Evolutionary conservation across 2,329 filamentous ascomycete species (phyloP).

Genomic region (Fusarium camptoceras): DNA sequence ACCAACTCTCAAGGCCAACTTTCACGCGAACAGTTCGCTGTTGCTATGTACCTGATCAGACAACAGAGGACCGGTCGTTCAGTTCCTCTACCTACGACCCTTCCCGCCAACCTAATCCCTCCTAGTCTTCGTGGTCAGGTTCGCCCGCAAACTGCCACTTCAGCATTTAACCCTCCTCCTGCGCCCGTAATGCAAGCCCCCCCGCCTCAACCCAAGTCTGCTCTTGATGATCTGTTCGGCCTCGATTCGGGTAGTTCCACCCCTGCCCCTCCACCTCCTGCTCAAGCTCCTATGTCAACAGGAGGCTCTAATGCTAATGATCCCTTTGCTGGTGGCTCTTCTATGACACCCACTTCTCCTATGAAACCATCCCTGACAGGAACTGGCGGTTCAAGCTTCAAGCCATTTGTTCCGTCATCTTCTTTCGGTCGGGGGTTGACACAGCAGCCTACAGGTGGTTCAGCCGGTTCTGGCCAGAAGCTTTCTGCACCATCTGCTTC

Average conservation of each 20-base stretch:
- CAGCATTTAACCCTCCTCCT: conserved; percentile 64
- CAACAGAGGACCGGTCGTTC: conserved; percentile 81
- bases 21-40: conserved; percentile 90
- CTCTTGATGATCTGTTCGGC: conserved; percentile 93
- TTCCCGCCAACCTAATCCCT: conserved; percentile 85
- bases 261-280: conserved; percentile 64
- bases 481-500: conserved; percentile 62
- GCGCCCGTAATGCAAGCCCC: conserved; percentile 53
- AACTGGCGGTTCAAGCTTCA: conserved; percentile 70
- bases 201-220: conserved; percentile 74
- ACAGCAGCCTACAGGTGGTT: conserved; percentile 78
- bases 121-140: conserved; percentile 81
- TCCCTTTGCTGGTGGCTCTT: conserved; percentile 68
- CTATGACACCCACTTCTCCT: conserved; percentile 65
- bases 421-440: conserved; percentile 89
- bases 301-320: conserved; percentile 76
- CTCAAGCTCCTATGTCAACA: conserved; percentile 74
- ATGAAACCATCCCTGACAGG: conserved; percentile 61
- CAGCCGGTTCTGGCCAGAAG: conserved; percentile 48
- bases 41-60: conserved; percentile 96
- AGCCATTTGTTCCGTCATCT: conserved; percentile 91
- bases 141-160: conserved; percentile 62
- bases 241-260: conserved; percentile 74
- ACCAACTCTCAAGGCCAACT: conserved; percentile 90
- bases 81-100: conserved; percentile 74